These are phyloP conservation scores for Pythium diclinum DNA, from an alignment of 352 stramenopile genomes.

Conservation along the genomic window DNA sequence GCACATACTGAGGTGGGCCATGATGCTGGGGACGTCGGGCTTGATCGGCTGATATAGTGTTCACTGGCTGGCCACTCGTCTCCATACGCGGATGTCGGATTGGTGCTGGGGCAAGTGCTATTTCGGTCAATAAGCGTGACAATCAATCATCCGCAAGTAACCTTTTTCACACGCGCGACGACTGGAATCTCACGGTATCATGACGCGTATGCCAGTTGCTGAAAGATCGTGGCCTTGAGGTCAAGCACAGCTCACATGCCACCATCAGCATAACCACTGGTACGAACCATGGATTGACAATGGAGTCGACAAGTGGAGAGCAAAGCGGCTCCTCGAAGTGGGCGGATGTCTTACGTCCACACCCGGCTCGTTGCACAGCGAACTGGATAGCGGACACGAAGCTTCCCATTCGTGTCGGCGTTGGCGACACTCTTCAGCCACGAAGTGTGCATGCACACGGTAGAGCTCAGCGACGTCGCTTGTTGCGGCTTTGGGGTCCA, in stretches of 20 bases:
- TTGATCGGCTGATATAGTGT: not conserved
- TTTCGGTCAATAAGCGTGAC: not conserved
- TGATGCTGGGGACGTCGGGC: not conserved
- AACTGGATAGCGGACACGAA: not conserved
- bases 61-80: not conserved
- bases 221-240: too few species aligned
- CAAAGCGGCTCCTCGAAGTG: too few species aligned
- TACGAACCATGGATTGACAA: too few species aligned
- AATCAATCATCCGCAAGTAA: not conserved
- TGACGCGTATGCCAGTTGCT: too few species aligned
- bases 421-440: too few species aligned
- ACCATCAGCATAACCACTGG: too few species aligned
- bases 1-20: not conserved
- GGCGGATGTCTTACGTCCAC: too few species aligned
- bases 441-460: not conserved
- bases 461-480: conserved; percentile 7
- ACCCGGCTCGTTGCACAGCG: too few species aligned
- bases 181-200: not conserved
- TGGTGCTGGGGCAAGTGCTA: not conserved
- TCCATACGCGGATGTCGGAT: not conserved
- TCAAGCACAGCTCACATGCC: too few species aligned
- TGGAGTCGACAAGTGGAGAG: not conserved
- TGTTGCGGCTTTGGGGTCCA: not conserved
- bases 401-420: not conserved
- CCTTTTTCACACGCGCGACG: not conserved